Evolutionary conservation across 805 yeast genomes (phyloP).

Genomic region (Yarrowia hollandica): DNA sequence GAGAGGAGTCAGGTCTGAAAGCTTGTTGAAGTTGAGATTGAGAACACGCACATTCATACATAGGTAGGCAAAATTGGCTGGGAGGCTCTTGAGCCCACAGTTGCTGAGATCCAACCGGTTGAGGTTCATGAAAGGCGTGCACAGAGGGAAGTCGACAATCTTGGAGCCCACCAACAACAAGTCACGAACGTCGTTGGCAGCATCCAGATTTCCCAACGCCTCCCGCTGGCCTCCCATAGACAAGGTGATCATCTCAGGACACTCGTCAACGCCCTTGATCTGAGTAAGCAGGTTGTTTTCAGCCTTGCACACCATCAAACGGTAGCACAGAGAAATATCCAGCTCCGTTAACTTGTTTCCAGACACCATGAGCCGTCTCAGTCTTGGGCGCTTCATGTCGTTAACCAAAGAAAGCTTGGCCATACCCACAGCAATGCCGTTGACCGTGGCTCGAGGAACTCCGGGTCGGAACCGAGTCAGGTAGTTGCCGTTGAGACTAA

Average conservation of each 20-base stretch:
- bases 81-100: conserved; percentile 36
- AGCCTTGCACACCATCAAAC: conserved; percentile 31
- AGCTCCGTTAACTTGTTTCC: conserved; percentile 43
- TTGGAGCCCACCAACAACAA: conserved; percentile 47
- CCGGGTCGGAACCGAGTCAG: conserved; percentile 23
- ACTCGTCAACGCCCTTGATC: conserved; percentile 40
- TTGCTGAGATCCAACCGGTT: conserved; percentile 40
- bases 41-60: conserved; percentile 41
- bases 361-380: conserved; percentile 42
- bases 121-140: conserved; percentile 39
- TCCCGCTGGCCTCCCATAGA: conserved; percentile 38
- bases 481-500: conserved; percentile 46
- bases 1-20: conserved; percentile 37
- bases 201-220: conserved; percentile 23
- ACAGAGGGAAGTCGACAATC: conserved; percentile 32
- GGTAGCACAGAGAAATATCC: conserved; percentile 36
- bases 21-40: conserved; percentile 39
- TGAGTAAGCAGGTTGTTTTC: conserved; percentile 35
- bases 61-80: conserved; percentile 35
- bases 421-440: conserved; percentile 6
- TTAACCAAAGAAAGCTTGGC: neutral
- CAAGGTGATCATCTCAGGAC: conserved; percentile 44
- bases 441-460: neutral
- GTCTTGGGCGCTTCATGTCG: neutral
- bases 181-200: conserved; percentile 39